Percentiles rank a stretch among this genome's conserved stretches.
phyloP scores from a whole-genome alignment of 345 rosid genomes.

The Eucalyptus caleyi region DNA sequence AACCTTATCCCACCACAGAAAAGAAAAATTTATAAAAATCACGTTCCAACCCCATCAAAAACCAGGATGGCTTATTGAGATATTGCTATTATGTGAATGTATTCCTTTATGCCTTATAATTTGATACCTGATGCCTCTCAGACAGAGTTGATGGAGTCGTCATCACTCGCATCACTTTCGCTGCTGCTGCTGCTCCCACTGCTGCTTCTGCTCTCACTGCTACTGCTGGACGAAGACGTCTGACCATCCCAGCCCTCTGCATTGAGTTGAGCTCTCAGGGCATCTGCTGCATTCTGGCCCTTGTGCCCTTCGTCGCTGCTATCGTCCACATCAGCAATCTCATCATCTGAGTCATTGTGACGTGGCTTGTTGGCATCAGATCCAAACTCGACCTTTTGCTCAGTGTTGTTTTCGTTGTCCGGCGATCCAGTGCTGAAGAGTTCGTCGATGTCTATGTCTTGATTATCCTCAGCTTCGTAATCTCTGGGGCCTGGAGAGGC shows the following conservation, averaged over 20 bases:
- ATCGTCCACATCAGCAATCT: conserved; percentile 88
- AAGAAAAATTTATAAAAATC: neutral
- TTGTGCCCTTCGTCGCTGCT: conserved; percentile 52
- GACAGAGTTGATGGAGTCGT: conserved; percentile 54
- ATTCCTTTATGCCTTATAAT: neutral
- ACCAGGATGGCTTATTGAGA: neutral
- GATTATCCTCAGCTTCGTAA: conserved; percentile 57
- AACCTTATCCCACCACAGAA: neutral
- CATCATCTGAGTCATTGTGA: conserved; percentile 46
- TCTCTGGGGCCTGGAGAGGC: conserved; percentile 29
- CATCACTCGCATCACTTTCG: conserved; percentile 55
- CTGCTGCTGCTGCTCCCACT: conserved; percentile 54
- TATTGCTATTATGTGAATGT: neutral
- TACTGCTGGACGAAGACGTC: conserved; percentile 51
- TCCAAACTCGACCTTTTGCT: conserved; percentile 9
- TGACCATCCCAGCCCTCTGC: conserved; percentile 20
- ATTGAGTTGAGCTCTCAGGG: conserved; percentile 78
- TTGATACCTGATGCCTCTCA: neutral
- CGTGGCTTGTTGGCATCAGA: neutral
- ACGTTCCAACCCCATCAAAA: neutral
- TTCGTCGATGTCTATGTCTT: conserved; percentile 43
- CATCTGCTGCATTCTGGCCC: conserved; percentile 90
- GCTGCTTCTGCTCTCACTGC: conserved; percentile 61
- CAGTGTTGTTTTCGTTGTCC: conserved; percentile 23
- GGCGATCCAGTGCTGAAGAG: conserved; percentile 52